Base-by-base conservation (phyloP, 140 eudicot genomes). In the Cichorium intybus region DNA sequence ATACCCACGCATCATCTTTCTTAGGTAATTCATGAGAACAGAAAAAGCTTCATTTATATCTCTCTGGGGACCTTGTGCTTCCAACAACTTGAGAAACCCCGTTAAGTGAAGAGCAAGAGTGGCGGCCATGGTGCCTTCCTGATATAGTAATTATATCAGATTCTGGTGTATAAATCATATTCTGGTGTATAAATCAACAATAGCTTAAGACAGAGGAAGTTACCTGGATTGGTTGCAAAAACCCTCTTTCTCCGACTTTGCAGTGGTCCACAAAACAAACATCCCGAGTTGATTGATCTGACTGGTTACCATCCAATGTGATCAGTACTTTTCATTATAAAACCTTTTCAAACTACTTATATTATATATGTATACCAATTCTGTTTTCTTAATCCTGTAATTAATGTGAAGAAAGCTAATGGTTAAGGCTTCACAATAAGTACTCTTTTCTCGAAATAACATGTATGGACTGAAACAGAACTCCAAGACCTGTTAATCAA, bases 1-100 rank as follows among this genome's bases (percentile, higher is more conserved):
- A 28, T 47, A 47, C 70, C 58, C 70, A 26, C 11, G 24, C 70
- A 64, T 64, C 70, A 64, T 47, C 20, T 27, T 35, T 28, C 3
- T 47, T 24, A 64, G 59, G 15, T 64, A 28, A 27, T 29, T 29
- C 31, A 12, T 21, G 12, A 64, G 31, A 49, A 4, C 22, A 48
- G 28, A 4, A 1, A 64, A 28, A 27, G 28, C 6, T 64, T 31
- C 47, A 10, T 0, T 0, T 27, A 27, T 18, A 6, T 1, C 31
- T 28, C 47, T 41, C 47, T 3, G 17, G 14, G 6, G 5, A 28
- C 18, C 18, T 28, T 5, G 27, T 17, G 15, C 0, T 17, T 27
- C 27, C 29, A 4, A 11, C 2, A 3, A 5, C 3, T 51, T 1
- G 15, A 51, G n/a, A 4, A 51, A 21, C 29, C 22, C 6, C 3